Evolutionary conservation across 2,329 filamentous ascomycete genomes (phyloP), one percentile per base, ranked within the genome.

Genomic region (Penicillium sp.): DNA sequence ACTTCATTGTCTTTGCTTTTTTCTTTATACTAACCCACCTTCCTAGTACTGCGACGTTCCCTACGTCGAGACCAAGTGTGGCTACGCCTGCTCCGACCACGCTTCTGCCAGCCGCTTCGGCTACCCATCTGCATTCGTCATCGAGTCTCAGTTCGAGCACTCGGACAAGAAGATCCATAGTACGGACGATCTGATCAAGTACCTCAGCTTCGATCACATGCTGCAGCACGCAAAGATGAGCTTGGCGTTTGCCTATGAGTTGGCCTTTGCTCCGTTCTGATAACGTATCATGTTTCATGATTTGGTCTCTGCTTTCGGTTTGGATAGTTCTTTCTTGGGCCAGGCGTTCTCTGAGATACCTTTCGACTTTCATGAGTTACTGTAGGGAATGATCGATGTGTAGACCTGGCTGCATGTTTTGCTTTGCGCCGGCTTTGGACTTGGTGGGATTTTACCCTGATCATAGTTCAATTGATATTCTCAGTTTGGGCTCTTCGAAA

Each of bases 201-300:
- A 86, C 63, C 77, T 93, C 59, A 87, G 87, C 67, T 96, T 96
- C 73, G 87, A 93, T 73, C 92, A 96, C 75, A 96, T 96, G 92
- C 82, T 95, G 36, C 88, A 96, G 79, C 92, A 96, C 76, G 91
- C 91, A 22, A 89, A 87, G 73, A 84, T 96, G 83, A 95, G 91
- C 1, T 81, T 96, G 35, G 90, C 89, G 5, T 83, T 96, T 66
- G 91, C 88, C 4, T 94, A 93, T 69, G 92, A 96, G 79, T 83
- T 96, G 60, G 91, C 88, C 10, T 91, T 91, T 78, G 86, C 90
- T 19, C 81, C 90, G 60, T 90, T 93, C 43, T 79, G 58, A 73
- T 59, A n/a, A 33, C 19, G 16, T 11, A 13, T 51, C 19, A 31
- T 19, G 47, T 40, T 43, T 49, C 31, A 22, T 36, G 35, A n/a